Conservation (phyloP, 2,329 filamentous ascomycete genomes). For the Lanzia echinophila region DNA sequence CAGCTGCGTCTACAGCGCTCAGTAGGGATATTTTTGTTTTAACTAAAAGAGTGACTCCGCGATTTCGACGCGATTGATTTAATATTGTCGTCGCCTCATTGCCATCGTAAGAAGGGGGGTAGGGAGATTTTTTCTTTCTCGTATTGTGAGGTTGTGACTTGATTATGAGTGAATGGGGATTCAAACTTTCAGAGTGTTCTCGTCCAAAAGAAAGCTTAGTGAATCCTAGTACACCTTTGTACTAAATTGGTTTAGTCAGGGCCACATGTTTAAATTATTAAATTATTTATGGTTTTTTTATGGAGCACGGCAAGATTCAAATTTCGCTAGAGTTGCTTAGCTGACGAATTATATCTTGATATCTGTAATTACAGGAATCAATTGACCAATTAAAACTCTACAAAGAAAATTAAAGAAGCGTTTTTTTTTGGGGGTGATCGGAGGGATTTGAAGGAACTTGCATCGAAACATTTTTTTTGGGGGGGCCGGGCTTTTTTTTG, state of each 20-base stretch:
- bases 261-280: neutral
- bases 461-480: too few species aligned
- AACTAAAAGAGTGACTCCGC: conserved; percentile 7
- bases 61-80: conserved; percentile 7
- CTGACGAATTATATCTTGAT: conserved; percentile 4
- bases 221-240: neutral
- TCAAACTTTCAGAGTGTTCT: neutral
- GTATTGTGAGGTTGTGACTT: neutral
- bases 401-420: conserved; percentile 4
- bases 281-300: neutral
- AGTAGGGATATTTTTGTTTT: conserved; percentile 12
- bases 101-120: conserved; percentile 4
- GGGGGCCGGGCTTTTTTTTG: too few species aligned
- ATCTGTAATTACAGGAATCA: neutral
- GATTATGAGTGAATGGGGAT: neutral
- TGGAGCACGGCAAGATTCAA: neutral
- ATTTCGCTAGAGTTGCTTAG: conserved; percentile 8
- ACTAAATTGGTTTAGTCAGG: neutral
- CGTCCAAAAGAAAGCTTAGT: neutral
- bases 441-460: too few species aligned
- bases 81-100: conserved; percentile 9
- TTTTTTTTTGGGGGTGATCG: too few species aligned
- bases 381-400: conserved; percentile 1
- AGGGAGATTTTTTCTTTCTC: neutral
- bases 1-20: conserved; percentile 28